A percentile compares a stretch with the other conserved stretches of the same genome.
Evolutionary conservation across 805 yeast genomes (phyloP).

Genomic region (Pachysolen tannophilus): DNA sequence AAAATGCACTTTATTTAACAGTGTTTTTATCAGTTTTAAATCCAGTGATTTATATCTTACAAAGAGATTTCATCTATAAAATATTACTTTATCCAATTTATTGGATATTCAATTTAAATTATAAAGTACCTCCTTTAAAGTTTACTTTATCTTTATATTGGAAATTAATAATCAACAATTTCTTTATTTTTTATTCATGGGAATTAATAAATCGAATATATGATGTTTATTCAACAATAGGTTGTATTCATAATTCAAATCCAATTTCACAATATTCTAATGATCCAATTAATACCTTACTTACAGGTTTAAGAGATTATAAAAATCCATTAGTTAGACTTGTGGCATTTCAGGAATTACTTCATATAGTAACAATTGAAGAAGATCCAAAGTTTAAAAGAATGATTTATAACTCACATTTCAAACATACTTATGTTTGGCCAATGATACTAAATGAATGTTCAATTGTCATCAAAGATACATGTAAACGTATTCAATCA

Average conservation of each 20-base stretch:
- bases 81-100: constrained; percentile 23
- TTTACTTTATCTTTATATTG: constrained; percentile 24
- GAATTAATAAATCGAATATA: constrained; percentile 51
- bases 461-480: constrained; percentile 41
- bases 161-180: constrained; percentile 25
- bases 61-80: constrained; percentile 35
- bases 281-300: constrained; percentile 54
- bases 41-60: constrained; percentile 32
- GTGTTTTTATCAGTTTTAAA: constrained; percentile 19
- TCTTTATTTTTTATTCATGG: constrained; percentile 33
- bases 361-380: constrained; percentile 51
- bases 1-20: constrained; percentile 29
- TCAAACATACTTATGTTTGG: constrained; percentile 45
- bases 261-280: constrained; percentile 52
- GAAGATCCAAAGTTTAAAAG: constrained; percentile 37
- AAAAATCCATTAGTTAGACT: constrained; percentile 39
- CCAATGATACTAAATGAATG: constrained; percentile 53
- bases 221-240: constrained; percentile 60
- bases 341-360: constrained; percentile 72
- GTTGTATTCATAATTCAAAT: constrained; percentile 61
- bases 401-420: constrained; percentile 44
- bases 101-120: constrained; percentile 28
- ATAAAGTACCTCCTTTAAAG: constrained; percentile 29
- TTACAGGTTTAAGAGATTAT: constrained; percentile 53
- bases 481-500: constrained; percentile 31